phyloP scores from a whole-genome alignment of 495 filamentous ascomycete species.

The Darksidea phi region DNA sequence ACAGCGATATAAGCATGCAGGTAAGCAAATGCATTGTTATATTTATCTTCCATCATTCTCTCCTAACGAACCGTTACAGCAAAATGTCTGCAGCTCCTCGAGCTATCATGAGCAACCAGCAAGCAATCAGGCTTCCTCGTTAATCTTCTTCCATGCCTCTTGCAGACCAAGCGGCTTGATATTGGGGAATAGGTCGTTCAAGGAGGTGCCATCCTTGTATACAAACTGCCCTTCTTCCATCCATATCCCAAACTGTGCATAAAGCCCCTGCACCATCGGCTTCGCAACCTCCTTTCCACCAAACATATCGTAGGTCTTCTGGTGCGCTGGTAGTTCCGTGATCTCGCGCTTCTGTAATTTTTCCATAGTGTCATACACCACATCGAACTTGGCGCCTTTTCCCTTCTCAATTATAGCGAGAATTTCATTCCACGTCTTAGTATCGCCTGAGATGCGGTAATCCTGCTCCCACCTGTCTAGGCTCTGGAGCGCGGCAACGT shows the following conservation, averaged over 20 bases:
- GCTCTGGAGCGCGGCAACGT: background rate
- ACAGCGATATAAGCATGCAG: constrained; percentile 4
- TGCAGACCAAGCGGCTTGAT: constrained; percentile 5
- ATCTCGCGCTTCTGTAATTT: constrained; percentile 6
- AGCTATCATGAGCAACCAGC: background rate
- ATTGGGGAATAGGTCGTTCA: constrained; percentile 12
- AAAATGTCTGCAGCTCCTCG: background rate
- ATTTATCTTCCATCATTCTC: too few species aligned
- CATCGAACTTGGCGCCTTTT: constrained; percentile 20
- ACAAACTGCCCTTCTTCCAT: background rate
- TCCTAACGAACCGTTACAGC: background rate
- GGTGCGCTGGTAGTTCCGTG: constrained; percentile 7
- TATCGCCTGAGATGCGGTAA: constrained; percentile 5
- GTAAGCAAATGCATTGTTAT: too few species aligned
- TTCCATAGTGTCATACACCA: constrained; percentile 19
- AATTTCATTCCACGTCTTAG: constrained; percentile 13
- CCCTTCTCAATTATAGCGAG: background rate
- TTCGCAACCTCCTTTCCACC: background rate
- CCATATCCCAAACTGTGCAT: constrained; percentile 1
- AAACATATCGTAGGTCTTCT: background rate
- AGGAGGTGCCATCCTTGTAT: background rate
- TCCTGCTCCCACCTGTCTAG: constrained; percentile 13
- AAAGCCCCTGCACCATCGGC: constrained; percentile 1
- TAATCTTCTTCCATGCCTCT: background rate
- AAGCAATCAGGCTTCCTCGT: background rate